Evolutionary conservation across 208 protist genomes (phyloP).

Genomic region (Trichomonas tenax): DNA sequence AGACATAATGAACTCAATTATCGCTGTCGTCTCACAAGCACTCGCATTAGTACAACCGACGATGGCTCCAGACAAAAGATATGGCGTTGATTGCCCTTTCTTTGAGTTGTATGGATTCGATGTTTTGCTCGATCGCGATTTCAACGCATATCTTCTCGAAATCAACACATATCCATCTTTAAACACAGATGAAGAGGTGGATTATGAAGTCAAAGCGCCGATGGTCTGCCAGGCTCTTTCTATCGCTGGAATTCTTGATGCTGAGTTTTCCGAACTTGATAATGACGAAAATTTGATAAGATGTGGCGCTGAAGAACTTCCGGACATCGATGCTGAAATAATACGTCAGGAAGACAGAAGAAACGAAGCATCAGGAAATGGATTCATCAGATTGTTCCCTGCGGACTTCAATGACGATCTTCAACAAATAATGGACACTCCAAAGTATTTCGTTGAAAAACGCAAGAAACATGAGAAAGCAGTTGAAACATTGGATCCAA

Average conservation of each 20-base stretch:
- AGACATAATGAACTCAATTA: neutral
- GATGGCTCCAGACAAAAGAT: neutral
- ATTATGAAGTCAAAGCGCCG: neutral
- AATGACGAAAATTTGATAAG: neutral
- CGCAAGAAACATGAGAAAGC: neutral
- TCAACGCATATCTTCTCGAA: slow-evolving; percentile 28
- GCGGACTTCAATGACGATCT: neutral
- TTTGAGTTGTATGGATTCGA: slow-evolving; percentile 32
- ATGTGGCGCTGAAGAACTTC: neutral
- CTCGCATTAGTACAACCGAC: neutral
- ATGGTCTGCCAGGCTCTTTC: neutral
- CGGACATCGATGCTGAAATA: neutral
- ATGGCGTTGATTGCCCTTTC: neutral
- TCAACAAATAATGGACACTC: neutral
- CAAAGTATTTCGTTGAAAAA: neutral
- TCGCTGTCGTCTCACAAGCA: neutral
- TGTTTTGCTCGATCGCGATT: slow-evolving; percentile 21
- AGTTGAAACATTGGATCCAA: neutral
- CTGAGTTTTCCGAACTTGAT: neutral
- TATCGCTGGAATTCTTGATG: neutral
- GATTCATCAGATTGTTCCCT: slow-evolving; percentile 17
- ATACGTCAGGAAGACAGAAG: neutral
- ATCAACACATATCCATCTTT: slow-evolving; percentile 16
- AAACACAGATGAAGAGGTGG: neutral
- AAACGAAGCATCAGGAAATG: neutral